Conservation (phyloP, 2,329 filamentous ascomycete genomes). For the Aspergillus ustus region DNA sequence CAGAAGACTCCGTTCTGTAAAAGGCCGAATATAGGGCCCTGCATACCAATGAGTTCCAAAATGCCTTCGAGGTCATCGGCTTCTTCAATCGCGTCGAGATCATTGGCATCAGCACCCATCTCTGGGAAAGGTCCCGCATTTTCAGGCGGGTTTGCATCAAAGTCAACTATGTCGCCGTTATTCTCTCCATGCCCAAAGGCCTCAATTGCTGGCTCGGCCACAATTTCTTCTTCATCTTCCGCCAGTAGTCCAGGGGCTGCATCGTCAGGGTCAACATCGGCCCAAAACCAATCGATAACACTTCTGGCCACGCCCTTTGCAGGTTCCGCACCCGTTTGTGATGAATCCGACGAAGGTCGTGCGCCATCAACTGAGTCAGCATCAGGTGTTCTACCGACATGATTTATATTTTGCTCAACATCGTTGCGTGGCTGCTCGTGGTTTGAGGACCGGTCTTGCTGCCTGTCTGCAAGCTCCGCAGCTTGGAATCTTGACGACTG, state of each 20-base stretch:
- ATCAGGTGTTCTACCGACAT: neutral
- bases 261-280: conserved; percentile 38
- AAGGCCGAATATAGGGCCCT: conserved; percentile 84
- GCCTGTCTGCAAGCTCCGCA: conserved; percentile 2
- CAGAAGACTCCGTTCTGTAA: conserved; percentile 97
- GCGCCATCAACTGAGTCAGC: conserved; percentile 8
- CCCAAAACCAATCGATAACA: conserved; percentile 52
- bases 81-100: conserved; percentile 63
- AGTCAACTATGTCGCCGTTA: conserved; percentile 46
- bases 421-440: neutral
- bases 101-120: conserved; percentile 68
- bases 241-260: conserved; percentile 46
- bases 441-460: neutral
- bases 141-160: conserved; percentile 36
- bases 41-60: conserved; percentile 94
- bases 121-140: conserved; percentile 47
- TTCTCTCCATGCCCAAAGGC: conserved; percentile 61
- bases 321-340: conserved; percentile 20
- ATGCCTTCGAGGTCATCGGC: conserved; percentile 95
- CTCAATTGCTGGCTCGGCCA: conserved; percentile 64
- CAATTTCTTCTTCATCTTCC: conserved; percentile 63
- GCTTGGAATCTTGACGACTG: neutral
- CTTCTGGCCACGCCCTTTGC: conserved; percentile 31
- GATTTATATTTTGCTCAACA: neutral
- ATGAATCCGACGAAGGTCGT: conserved; percentile 1